A percentile compares a stretch with the other conserved stretches of the same genome.
These are phyloP conservation scores for Lantana camara DNA, from an alignment of 257 asterid genomes.

Conservation along the genomic window DNA sequence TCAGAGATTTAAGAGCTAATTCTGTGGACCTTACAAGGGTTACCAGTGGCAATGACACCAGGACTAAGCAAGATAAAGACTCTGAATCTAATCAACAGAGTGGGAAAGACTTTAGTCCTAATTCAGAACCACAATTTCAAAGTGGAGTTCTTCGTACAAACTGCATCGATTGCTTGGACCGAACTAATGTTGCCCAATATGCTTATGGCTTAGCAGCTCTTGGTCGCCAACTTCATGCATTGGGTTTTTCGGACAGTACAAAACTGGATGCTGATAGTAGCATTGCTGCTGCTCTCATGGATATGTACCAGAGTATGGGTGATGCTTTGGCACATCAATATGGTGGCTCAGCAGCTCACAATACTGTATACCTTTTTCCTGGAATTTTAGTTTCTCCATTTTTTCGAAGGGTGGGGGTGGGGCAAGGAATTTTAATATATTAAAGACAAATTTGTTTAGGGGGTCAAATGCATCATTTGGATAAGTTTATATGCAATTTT, in stretches of 20 bases:
- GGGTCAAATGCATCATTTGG: no score
- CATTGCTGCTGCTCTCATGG: conserved; percentile 99
- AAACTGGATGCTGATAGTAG: conserved; percentile 95
- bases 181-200: conserved; percentile 98
- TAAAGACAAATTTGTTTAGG: no score
- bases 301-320: conserved; percentile 98
- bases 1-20: conserved; percentile 68
- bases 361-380: conserved; percentile 58
- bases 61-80: conserved; percentile 65
- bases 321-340: conserved; percentile 99
- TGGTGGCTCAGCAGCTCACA: conserved; percentile 99
- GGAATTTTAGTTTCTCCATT: neutral
- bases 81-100: conserved; percentile 48
- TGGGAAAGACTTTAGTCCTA: conserved; percentile 41
- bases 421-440: no score
- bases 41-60: conserved; percentile 47
- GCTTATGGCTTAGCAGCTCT: conserved; percentile 97
- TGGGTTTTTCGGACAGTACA: conserved; percentile 84
- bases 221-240: conserved; percentile 91
- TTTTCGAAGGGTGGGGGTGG: no score
- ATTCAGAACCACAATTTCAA: conserved; percentile 59
- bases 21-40: conserved; percentile 75
- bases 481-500: no score
- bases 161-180: conserved; percentile 97
- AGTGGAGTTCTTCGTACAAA: conserved; percentile 99